phyloP scores from a whole-genome alignment of 2,329 filamentous ascomycete species.

The Aspergillus tanneri region DNA sequence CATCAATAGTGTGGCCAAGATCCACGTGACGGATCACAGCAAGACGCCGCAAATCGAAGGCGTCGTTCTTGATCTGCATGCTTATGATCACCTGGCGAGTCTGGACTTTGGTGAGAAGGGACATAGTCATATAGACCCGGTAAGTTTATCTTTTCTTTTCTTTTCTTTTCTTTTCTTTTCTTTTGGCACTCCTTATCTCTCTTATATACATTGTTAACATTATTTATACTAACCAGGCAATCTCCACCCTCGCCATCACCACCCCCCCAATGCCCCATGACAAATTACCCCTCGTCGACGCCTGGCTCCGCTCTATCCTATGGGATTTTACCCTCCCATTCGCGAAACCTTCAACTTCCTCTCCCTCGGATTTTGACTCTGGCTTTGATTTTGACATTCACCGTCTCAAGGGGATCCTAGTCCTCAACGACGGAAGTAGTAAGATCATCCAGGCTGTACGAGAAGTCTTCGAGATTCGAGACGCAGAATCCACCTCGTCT shows the following conservation, averaged over 20 bases:
- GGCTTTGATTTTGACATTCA: constrained; percentile 76
- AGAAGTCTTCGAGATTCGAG: constrained; percentile 89
- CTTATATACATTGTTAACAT: no score
- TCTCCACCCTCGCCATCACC: constrained; percentile 75
- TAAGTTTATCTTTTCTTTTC: constrained; percentile 47
- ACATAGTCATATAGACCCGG: constrained; percentile 87
- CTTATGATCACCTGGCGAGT: constrained; percentile 78
- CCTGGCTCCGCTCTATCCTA: constrained; percentile 77
- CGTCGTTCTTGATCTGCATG: constrained; percentile 83
- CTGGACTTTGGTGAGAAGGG: constrained; percentile 72
- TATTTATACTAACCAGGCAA: constrained; percentile 64
- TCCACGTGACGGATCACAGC: constrained; percentile 78
- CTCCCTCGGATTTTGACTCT: constrained; percentile 20
- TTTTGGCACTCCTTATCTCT: no score
- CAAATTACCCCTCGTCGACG: constrained; percentile 67
- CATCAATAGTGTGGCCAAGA: constrained; percentile 85
- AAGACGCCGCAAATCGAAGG: constrained; percentile 80
- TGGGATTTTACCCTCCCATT: constrained; percentile 63
- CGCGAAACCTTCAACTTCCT: background rate
- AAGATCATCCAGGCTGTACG: constrained; percentile 88
- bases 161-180: no score
- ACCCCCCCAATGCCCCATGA: constrained; percentile 59
- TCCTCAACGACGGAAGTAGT: constrained; percentile 61
- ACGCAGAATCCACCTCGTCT: constrained; percentile 43
- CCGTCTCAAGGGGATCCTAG: constrained; percentile 77